These are phyloP conservation scores for Oehlia diaphana DNA, from an alignment of 192 early-diverging fungal species.

Conservation along the genomic window DNA sequence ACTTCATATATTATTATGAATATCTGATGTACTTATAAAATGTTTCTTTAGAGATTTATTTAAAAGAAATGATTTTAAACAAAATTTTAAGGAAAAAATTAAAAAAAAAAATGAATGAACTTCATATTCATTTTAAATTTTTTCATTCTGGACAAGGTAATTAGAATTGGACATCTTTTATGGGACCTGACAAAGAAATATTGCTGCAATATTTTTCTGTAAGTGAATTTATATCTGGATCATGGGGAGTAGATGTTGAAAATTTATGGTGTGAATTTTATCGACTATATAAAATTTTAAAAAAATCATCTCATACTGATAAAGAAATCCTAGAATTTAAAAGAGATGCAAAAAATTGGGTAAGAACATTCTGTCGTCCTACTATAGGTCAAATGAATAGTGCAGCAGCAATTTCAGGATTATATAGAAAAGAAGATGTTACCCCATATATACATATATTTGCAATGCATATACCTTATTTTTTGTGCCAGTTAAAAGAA, in stretches of 20 bases:
- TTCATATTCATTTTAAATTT: too few species aligned
- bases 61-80: too few species aligned
- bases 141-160: too few species aligned
- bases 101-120: too few species aligned
- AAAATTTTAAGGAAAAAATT: too few species aligned
- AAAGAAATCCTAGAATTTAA: too few species aligned
- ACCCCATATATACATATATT: neutral
- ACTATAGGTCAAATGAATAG: neutral
- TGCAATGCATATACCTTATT: too few species aligned
- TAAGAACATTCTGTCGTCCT: neutral
- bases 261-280: neutral
- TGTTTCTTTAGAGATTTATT: too few species aligned
- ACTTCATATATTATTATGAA: too few species aligned
- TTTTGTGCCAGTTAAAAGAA: neutral
- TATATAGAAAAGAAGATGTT: neutral
- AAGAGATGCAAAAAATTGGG: too few species aligned
- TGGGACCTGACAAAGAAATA: neutral
- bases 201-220: neutral
- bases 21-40: too few species aligned
- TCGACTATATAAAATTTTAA: neutral
- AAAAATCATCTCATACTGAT: too few species aligned
- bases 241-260: neutral
- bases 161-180: neutral
- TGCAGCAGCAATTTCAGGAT: neutral
- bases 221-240: conserved; percentile 1